Percentiles rank a stretch among this genome's conserved stretches.
These are phyloP conservation scores for Serendipita vermifera DNA, from an alignment of 768 basidiomycete genomes.

Conservation along the genomic window DNA sequence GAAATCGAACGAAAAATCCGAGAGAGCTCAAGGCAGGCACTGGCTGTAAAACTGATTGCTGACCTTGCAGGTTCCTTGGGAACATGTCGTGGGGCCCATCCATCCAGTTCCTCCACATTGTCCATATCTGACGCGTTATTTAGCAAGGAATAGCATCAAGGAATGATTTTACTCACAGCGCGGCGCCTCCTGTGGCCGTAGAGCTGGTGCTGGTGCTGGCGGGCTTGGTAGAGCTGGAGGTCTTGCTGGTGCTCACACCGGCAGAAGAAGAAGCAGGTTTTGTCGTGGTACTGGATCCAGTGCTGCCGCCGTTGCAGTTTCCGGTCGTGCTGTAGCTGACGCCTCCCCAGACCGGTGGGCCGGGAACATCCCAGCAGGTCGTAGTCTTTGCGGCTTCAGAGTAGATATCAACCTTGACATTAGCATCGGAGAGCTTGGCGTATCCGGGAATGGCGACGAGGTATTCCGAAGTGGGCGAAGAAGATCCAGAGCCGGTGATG, in stretches of 20 bases:
- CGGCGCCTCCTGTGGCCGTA: too few species aligned
- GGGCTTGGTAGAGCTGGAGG: neutral
- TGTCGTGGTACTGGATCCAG: neutral
- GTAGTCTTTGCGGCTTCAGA: slow-evolving; percentile 1
- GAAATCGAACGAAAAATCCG: too few species aligned
- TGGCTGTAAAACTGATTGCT: slow-evolving; percentile 5
- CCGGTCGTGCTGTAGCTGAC: neutral
- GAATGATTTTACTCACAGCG: too few species aligned
- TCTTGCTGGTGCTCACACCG: too few species aligned
- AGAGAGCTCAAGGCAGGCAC: neutral
- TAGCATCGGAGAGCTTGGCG: slow-evolving; percentile 3
- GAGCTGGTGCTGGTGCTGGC: neutral
- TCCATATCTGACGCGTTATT: too few species aligned
- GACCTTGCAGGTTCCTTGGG: neutral
- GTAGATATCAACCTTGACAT: slow-evolving; percentile 1
- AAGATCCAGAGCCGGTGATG: slow-evolving; percentile 12
- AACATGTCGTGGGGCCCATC: neutral
- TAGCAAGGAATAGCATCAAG: too few species aligned
- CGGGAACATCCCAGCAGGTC: slow-evolving; percentile 2
- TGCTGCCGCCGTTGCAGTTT: neutral
- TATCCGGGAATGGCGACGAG: slow-evolving; percentile 14
- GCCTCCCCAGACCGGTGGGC: slow-evolving; percentile 3
- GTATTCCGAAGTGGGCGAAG: slow-evolving; percentile 9
- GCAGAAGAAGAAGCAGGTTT: neutral
- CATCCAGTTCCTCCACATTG: neutral